Evolutionary conservation across 225 moss, liverwort and hornwort species (phyloP), one percentile per base, ranked within the genome.

Genomic region (Asterella californica): DNA sequence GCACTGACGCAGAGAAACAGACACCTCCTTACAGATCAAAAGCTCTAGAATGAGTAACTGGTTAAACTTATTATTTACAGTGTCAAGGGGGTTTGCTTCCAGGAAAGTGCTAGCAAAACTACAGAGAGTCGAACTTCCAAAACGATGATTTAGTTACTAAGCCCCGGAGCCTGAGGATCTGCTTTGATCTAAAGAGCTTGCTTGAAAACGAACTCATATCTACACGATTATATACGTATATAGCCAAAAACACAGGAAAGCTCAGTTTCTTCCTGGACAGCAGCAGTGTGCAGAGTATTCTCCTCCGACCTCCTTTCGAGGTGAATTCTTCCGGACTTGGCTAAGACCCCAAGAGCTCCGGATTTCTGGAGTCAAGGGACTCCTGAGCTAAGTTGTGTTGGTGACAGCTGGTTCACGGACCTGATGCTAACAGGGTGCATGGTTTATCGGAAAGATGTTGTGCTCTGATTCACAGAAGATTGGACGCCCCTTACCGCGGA

Each of bases 171-270:
- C 68, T 15, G 32, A 74, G 53, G 33, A 54, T 55, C 75, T 76
- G 33, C 27, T 22, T 46, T 19, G 37, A 21, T 76, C 4, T 2
- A n/a, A 34, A 76, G 22, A 75, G 59, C 21, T 36, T 59, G 19
- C 75, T 60, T 74, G 27, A 74, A 74, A 52, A 22, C 32, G 37
- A 59, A 76, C 55, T 34, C 75, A 30, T 76, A 76, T 76, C 75
- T 76, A 76, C 57, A 76, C 17, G 32, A 74, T 10, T 21, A 33
- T 24, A 37, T 11, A 59, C 19, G 59, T 76, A 59, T 10, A 57
- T 76, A 57, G 10, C 59, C n/a, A 24, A 76, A n/a, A 53, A 54
- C 17, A 36, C 32, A 55, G 33, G 30, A 55, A 53, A 15, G 30
- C 0, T 14, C 4, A 36, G 53, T 59, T 59, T 18, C 55, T 33